phyloP scores from a whole-genome alignment of 306 rosid genomes.

The Coriaria nepalensis region DNA sequence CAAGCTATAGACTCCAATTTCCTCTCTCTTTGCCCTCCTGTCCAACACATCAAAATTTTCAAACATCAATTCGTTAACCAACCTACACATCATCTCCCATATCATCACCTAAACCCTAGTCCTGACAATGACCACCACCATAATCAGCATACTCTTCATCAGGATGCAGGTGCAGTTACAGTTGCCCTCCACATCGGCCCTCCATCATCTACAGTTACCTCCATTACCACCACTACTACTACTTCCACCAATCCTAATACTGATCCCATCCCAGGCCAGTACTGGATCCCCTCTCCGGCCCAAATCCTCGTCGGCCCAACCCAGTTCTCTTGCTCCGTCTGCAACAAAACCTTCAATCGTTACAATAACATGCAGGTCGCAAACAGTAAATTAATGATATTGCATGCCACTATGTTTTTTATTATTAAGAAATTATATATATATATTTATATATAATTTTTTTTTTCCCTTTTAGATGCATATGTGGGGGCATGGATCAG shows the following conservation, averaged over 20 bases:
- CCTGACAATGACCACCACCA: slow-evolving; percentile 12
- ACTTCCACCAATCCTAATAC: slow-evolving; percentile 15
- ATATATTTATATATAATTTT: not conserved
- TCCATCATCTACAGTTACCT: slow-evolving; percentile 15
- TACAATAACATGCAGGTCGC: slow-evolving; percentile 96
- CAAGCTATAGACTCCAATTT: slow-evolving; percentile 50
- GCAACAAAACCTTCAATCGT: slow-evolving; percentile 86
- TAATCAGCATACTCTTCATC: too few species aligned
- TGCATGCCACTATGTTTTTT: not conserved
- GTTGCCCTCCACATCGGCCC: slow-evolving; percentile 77
- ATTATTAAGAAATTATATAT: not conserved
- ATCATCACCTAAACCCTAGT: slow-evolving; percentile 22
- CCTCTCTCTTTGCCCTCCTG: slow-evolving; percentile 75
- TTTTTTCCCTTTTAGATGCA: slow-evolving; percentile 46
- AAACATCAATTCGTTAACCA: slow-evolving; percentile 6
- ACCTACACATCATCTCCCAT: not conserved
- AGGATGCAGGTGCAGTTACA: slow-evolving; percentile 23
- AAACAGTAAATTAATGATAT: not conserved
- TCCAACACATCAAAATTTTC: slow-evolving; percentile 23
- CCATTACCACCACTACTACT: not conserved
- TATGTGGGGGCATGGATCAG: slow-evolving; percentile 99
- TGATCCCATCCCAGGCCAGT: slow-evolving; percentile 34
- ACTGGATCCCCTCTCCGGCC: slow-evolving; percentile 88
- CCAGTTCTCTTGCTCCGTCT: slow-evolving; percentile 89
- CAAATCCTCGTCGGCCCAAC: slow-evolving; percentile 94